Evolutionary conservation across 768 basidiomycete genomes (phyloP).

Genomic region (Trametes sanguinea): DNA sequence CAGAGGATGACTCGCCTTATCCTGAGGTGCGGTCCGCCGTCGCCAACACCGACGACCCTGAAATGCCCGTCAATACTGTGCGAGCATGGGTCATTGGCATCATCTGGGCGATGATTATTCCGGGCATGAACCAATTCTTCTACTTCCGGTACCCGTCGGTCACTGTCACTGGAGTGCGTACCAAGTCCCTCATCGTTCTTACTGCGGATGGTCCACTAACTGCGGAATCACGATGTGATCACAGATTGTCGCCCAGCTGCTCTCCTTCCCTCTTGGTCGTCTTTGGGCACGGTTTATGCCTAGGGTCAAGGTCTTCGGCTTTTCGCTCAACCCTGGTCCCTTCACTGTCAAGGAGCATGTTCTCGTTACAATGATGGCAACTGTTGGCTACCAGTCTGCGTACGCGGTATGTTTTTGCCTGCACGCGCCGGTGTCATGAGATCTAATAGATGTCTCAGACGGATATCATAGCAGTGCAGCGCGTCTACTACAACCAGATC

Average conservation of each 20-base stretch:
- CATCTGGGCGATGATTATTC: conserved; percentile 57
- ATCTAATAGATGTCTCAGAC: conserved; percentile 28
- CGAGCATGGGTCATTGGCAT: conserved; percentile 42
- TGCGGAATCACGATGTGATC: not conserved
- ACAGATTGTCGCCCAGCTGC: conserved; percentile 63
- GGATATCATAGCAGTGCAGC: conserved; percentile 49
- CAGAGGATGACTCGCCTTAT: conserved; percentile 54
- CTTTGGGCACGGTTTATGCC: conserved; percentile 58
- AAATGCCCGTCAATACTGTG: conserved; percentile 40
- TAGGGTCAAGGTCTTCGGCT: conserved; percentile 52
- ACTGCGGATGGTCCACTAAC: conserved; percentile 8
- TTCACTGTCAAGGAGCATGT: conserved; percentile 80
- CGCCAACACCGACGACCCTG: conserved; percentile 49
- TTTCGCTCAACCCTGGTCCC: conserved; percentile 62
- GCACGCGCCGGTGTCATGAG: not conserved
- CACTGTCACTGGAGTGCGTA: conserved; percentile 30
- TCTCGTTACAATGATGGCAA: conserved; percentile 46
- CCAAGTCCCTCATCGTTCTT: not conserved
- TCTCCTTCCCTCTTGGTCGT: conserved; percentile 67
- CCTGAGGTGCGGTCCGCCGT: conserved; percentile 56
- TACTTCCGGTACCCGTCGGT: conserved; percentile 65
- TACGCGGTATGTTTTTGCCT: conserved; percentile 32
- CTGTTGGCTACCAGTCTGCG: conserved; percentile 36
- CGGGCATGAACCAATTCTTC: conserved; percentile 81
- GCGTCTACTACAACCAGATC: conserved; percentile 45